These are phyloP conservation scores for Solanum commersonii DNA, from an alignment of 257 asterid species.

Conservation along the genomic window DNA sequence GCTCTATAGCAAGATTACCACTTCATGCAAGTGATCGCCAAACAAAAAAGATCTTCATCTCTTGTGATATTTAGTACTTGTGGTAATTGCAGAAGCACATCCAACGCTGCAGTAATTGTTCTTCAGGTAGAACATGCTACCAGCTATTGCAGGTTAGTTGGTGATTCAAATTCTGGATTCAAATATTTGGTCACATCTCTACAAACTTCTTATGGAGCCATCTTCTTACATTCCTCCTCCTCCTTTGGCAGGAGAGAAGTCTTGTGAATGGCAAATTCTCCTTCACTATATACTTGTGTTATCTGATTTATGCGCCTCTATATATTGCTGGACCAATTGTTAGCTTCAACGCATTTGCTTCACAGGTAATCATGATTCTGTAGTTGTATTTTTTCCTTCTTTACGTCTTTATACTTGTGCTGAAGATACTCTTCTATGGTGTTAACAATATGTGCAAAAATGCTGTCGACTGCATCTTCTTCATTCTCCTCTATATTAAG, in stretches of 20 bases:
- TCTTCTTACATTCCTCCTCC: background rate
- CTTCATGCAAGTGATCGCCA: background rate
- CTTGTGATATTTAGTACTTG: background rate
- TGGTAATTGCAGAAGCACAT: conserved; percentile 55
- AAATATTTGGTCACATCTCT: background rate
- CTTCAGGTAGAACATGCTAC: conserved; percentile 81
- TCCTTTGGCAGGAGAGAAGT: conserved; percentile 62
- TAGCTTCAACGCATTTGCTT: conserved; percentile 93
- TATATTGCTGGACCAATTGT: conserved; percentile 96
- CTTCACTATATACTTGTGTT: conserved; percentile 66
- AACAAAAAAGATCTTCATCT: background rate
- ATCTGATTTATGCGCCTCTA: conserved; percentile 89
- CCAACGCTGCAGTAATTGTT: conserved; percentile 65
- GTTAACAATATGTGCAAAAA: background rate
- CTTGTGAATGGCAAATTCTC: conserved; percentile 55
- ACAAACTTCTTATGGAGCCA: background rate
- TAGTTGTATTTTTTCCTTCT: background rate
- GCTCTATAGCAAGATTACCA: background rate
- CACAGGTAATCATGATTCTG: conserved; percentile 50
- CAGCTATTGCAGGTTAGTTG: conserved; percentile 66
- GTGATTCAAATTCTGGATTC: conserved; percentile 1
- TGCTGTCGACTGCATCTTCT: background rate
- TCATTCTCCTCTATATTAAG: background rate
- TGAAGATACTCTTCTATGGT: background rate
- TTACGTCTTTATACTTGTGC: background rate